Conservation (phyloP, 768 basidiomycete species). For the Kwoniella sp. region DNA sequence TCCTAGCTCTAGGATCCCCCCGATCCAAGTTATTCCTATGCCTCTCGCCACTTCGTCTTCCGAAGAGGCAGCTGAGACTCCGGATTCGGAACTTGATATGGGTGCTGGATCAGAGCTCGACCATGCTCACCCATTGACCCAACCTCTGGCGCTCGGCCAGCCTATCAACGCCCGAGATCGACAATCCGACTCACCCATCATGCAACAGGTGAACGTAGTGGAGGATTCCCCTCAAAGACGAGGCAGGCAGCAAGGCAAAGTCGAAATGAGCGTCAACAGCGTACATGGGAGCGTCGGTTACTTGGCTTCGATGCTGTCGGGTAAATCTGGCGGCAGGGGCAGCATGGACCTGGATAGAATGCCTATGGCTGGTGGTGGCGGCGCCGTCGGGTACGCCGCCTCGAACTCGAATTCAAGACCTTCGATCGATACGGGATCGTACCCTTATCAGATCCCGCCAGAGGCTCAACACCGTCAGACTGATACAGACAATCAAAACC, state of each 20-base stretch:
- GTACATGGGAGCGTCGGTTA: constrained; percentile 19
- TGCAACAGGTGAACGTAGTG: neutral
- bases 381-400: neutral
- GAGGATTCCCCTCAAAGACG: neutral
- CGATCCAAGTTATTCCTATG: neutral
- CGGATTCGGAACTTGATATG: constrained; percentile 7
- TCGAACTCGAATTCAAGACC: neutral
- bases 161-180: constrained; percentile 3
- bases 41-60: neutral
- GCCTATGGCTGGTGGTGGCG: neutral
- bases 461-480: neutral
- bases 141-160: constrained; percentile 14
- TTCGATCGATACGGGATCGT: neutral
- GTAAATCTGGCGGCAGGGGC: constrained; percentile 8
- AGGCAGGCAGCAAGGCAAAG: neutral
- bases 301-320: constrained; percentile 16
- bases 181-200: neutral
- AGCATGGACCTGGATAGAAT: neutral
- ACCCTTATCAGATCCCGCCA: neutral
- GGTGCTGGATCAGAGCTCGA: constrained; percentile 9
- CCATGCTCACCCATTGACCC: constrained; percentile 5
- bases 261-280: constrained; percentile 18
- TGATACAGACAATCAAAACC: neutral
- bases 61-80: neutral
- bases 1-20: neutral